Conservation (phyloP, 805 yeast genomes). For the Cyberlindnera xylosilytica region DNA sequence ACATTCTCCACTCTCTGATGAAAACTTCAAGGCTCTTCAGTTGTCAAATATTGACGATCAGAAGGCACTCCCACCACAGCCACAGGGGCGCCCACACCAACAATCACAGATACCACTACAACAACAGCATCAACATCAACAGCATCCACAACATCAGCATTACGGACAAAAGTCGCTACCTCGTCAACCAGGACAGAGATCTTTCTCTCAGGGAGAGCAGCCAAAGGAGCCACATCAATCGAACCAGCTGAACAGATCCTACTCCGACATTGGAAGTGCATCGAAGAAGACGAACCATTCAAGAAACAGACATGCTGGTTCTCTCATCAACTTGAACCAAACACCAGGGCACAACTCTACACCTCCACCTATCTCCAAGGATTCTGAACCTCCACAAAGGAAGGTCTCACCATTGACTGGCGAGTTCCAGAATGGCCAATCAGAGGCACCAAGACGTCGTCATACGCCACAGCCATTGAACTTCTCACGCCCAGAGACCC, state of each 20-base stretch:
- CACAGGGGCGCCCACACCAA: slow-evolving; percentile 1
- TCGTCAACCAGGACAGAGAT: slow-evolving; percentile 5
- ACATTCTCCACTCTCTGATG: slow-evolving; percentile 19
- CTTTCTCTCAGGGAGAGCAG: slow-evolving; percentile 5
- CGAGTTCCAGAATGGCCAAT: neutral
- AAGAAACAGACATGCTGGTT: slow-evolving; percentile 34
- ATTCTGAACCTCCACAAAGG: slow-evolving; percentile 6
- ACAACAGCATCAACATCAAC: slow-evolving; percentile 8
- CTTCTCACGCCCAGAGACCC: slow-evolving; percentile 7
- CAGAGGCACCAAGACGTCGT: neutral
- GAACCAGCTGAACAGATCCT: slow-evolving; percentile 15
- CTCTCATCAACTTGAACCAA: slow-evolving; percentile 17
- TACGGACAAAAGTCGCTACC: slow-evolving; percentile 11
- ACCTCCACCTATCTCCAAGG: slow-evolving; percentile 5
- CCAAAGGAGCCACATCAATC: neutral
- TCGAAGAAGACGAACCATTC: slow-evolving; percentile 30
- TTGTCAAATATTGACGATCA: slow-evolving; percentile 1
- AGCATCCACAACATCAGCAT: neutral
- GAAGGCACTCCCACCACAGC: slow-evolving; percentile 6
- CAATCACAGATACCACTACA: neutral
- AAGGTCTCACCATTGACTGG: slow-evolving; percentile 15
- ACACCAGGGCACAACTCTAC: neutral
- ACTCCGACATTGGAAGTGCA: slow-evolving; percentile 10
- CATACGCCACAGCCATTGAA: neutral
- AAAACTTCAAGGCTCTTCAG: slow-evolving; percentile 3